phyloP scores from a whole-genome alignment of 2,329 filamentous ascomycete species.

The Elsinoe fawcettii region DNA sequence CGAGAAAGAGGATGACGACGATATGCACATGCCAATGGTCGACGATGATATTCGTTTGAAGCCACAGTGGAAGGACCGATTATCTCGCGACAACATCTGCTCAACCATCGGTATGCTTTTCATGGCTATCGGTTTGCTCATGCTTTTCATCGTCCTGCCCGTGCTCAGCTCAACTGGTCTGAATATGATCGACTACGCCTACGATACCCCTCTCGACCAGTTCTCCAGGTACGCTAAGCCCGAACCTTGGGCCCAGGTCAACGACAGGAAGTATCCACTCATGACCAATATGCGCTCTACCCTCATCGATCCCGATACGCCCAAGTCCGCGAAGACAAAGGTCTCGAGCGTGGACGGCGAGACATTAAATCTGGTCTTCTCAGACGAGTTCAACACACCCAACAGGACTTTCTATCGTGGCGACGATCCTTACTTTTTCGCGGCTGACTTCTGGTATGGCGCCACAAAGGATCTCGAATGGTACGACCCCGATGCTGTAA shows the following conservation, averaged over 20 bases:
- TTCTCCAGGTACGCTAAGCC: slow-evolving; percentile 27
- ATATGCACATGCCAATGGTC: slow-evolving; percentile 46
- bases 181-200: slow-evolving; percentile 33
- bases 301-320: slow-evolving; percentile 62
- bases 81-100: slow-evolving; percentile 36
- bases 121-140: slow-evolving; percentile 41
- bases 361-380: slow-evolving; percentile 58
- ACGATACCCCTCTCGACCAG: slow-evolving; percentile 34
- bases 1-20: slow-evolving; percentile 47
- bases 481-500: slow-evolving; percentile 62
- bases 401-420: slow-evolving; percentile 63
- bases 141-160: slow-evolving; percentile 45
- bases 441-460: slow-evolving; percentile 63
- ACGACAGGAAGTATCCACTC: slow-evolving; percentile 35
- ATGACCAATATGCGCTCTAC: slow-evolving; percentile 53
- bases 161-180: slow-evolving; percentile 40
- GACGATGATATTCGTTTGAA: slow-evolving; percentile 42
- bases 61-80: slow-evolving; percentile 38
- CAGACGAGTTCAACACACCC: slow-evolving; percentile 62
- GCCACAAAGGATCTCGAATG: slow-evolving; percentile 64
- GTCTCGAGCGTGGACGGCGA: slow-evolving; percentile 49
- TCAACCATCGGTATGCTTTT: slow-evolving; percentile 38
- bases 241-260: slow-evolving; percentile 40
- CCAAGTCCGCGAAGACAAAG: slow-evolving; percentile 48
- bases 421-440: slow-evolving; percentile 62